These are phyloP conservation scores for Cordyceps tenuipes DNA, from an alignment of 2,329 filamentous ascomycete genomes.

Conservation along the genomic window DNA sequence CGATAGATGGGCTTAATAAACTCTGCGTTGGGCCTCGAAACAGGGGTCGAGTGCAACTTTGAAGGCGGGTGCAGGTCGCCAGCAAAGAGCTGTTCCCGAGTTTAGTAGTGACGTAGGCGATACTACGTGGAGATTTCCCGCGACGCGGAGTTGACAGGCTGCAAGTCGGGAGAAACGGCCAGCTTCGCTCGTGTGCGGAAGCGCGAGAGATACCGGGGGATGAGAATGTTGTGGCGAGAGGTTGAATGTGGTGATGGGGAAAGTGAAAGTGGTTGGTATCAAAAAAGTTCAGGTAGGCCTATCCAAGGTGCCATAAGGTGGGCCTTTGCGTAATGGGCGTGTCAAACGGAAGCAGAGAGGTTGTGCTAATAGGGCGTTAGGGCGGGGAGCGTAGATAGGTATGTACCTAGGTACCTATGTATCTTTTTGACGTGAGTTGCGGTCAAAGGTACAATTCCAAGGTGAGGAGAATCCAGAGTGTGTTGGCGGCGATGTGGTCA, in stretches of 20 bases:
- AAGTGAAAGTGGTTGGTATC: slow-evolving; percentile 8
- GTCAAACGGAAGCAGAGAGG: neutral
- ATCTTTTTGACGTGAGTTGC: neutral
- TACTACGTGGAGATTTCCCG: slow-evolving; percentile 12
- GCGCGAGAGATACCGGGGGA: neutral
- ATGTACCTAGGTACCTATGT: no score
- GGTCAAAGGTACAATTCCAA: neutral
- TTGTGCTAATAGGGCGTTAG: neutral
- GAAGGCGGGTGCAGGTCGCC: slow-evolving; percentile 35
- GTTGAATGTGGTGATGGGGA: slow-evolving; percentile 16
- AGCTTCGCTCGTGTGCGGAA: slow-evolving; percentile 8
- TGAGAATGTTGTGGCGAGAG: slow-evolving; percentile 1
- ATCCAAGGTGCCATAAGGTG: slow-evolving; percentile 29
- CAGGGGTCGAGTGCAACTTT: slow-evolving; percentile 18
- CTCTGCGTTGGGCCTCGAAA: neutral
- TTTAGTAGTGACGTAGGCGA: slow-evolving; percentile 12
- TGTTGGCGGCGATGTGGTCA: neutral
- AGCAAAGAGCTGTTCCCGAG: slow-evolving; percentile 26
- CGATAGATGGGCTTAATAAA: neutral
- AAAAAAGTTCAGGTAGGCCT: slow-evolving; percentile 11
- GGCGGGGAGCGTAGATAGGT: no score
- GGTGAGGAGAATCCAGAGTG: neutral
- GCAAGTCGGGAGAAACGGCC: slow-evolving; percentile 8
- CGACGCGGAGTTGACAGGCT: neutral
- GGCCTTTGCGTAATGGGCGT: slow-evolving; percentile 32